A percentile compares a stretch with the other conserved stretches of the same genome.
Conservation (phyloP, 139 green algal genomes). For the Volvox reticuliferus region DNA sequence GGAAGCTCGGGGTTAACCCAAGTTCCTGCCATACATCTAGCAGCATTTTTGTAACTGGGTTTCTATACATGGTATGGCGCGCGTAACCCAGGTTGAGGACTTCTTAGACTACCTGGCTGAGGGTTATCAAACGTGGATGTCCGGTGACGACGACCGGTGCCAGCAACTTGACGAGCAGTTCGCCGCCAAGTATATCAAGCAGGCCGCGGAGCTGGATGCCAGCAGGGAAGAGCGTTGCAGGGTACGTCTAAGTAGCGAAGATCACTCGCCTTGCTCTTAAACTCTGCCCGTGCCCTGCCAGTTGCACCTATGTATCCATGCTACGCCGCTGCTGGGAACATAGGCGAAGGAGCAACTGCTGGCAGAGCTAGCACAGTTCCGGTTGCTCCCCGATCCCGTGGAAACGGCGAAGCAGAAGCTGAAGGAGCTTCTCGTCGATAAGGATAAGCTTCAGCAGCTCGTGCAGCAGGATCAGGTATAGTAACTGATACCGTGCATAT, state of each 20-base stretch:
- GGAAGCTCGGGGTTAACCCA: no score
- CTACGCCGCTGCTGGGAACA: not conserved
- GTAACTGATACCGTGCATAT: not conserved
- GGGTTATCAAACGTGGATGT: conserved; percentile 29
- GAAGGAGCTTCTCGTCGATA: conserved; percentile 56
- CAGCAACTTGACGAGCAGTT: conserved; percentile 76
- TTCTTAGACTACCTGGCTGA: conserved; percentile 35
- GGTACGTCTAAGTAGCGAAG: not conserved
- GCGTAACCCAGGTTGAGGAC: conserved; percentile 5
- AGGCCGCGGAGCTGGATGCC: not conserved
- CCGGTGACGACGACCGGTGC: conserved; percentile 42
- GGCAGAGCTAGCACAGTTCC: conserved; percentile 67
- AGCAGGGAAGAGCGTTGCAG: not conserved
- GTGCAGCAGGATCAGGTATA: conserved; percentile 54
- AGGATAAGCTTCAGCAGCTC: conserved; percentile 72
- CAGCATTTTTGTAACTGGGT: no score
- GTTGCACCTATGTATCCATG: no score
- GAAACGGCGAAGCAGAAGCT: conserved; percentile 59
- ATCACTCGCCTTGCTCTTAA: no score
- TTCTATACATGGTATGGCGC: no score
- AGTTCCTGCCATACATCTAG: no score
- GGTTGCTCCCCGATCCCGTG: conserved; percentile 73
- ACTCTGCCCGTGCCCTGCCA: no score
- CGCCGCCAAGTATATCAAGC: conserved; percentile 63
- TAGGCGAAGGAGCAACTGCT: conserved; percentile 14